Evolutionary conservation across 495 filamentous ascomycete species (phyloP).

Genomic region (Oleoguttula mirabilis): DNA sequence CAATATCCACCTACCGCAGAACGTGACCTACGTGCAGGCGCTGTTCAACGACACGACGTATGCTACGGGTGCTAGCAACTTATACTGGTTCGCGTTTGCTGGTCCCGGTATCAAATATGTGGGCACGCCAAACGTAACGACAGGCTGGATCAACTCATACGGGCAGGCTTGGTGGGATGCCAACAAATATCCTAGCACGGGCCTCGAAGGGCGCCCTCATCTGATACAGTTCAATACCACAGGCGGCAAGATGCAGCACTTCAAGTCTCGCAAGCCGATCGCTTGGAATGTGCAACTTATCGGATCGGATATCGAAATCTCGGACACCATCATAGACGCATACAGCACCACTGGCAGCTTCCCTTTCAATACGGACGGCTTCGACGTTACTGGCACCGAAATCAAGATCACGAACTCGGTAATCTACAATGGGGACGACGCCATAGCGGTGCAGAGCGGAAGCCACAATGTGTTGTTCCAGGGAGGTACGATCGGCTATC

Average conservation of each 20-base stretch:
- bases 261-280: constrained; percentile 36
- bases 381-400: constrained; percentile 32
- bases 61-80: constrained; percentile 5
- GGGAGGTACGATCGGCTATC: constrained; percentile 31
- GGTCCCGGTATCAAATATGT: constrained; percentile 30
- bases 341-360: constrained; percentile 29
- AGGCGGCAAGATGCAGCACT: constrained; percentile 28
- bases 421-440: constrained; percentile 37
- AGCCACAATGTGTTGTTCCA: constrained; percentile 32
- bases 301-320: constrained; percentile 31
- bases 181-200: constrained; percentile 30
- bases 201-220: constrained; percentile 30
- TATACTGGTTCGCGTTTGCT: constrained; percentile 29
- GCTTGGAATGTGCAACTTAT: constrained; percentile 34
- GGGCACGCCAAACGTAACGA: constrained; percentile 26
- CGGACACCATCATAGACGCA: constrained; percentile 34
- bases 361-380: constrained; percentile 37
- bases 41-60: constrained; percentile 24
- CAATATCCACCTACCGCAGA: constrained; percentile 33
- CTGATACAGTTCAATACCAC: constrained; percentile 32
- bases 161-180: constrained; percentile 38
- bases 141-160: constrained; percentile 37
- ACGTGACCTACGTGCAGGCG: constrained; percentile 27
- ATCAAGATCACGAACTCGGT: constrained; percentile 30
- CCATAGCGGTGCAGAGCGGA: constrained; percentile 31